Percentiles rank a stretch among this genome's conserved stretches.
These are phyloP conservation scores for Blumeriella jaapii DNA, from an alignment of 2,329 filamentous ascomycete genomes.

Conservation along the genomic window DNA sequence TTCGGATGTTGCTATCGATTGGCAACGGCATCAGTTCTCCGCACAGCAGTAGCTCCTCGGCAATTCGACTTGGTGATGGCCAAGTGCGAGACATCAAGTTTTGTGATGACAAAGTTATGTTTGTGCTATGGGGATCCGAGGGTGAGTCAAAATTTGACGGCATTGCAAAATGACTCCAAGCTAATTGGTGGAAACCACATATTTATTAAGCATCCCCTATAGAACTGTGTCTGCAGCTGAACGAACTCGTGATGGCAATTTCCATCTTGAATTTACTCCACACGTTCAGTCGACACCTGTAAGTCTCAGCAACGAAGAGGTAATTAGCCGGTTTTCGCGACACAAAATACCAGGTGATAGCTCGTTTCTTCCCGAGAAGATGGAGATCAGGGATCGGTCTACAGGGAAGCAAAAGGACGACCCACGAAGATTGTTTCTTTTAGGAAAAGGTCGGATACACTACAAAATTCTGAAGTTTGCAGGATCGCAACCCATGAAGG, in stretches of 20 bases:
- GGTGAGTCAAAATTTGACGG: conserved; percentile 14
- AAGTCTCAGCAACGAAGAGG: conserved; percentile 14
- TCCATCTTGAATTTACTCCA: conserved; percentile 8
- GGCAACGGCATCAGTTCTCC: conserved; percentile 25
- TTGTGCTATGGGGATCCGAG: conserved; percentile 22
- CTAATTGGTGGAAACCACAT: conserved; percentile 9
- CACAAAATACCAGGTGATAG: conserved; percentile 10
- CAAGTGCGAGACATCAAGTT: conserved; percentile 25
- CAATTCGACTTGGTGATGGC: conserved; percentile 23
- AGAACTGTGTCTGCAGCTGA: neutral
- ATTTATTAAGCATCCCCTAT: conserved; percentile 21
- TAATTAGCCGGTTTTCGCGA: conserved; percentile 11
- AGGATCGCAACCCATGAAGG: neutral
- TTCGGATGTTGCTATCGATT: conserved; percentile 19
- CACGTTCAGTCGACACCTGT: conserved; percentile 3
- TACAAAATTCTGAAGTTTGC: conserved; percentile 23
- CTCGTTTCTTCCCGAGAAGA: conserved; percentile 18
- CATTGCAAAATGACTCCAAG: neutral
- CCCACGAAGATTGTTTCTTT: conserved; percentile 17
- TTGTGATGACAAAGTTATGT: conserved; percentile 18
- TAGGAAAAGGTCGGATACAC: conserved; percentile 19
- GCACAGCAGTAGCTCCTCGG: conserved; percentile 11
- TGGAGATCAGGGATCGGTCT: conserved; percentile 17
- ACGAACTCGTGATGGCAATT: neutral
- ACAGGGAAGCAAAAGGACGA: conserved; percentile 7